phyloP scores from a whole-genome alignment of 345 rosid species.

The Populus ilicifolia region DNA sequence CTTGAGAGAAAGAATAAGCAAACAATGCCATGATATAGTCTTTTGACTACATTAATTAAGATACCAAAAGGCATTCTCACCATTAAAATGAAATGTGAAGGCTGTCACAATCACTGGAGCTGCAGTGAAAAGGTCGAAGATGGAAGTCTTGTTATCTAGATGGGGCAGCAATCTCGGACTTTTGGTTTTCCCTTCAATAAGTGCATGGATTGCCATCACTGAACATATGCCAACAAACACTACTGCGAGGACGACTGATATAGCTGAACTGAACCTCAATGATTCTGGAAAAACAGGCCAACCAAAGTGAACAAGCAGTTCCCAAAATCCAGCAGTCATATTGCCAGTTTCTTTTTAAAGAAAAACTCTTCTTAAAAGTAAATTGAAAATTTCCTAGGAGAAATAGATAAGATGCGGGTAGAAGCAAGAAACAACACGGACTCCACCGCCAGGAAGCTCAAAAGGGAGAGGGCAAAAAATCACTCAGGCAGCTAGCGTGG shows the following conservation, averaged over 20 bases:
- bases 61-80: conserved; percentile 22
- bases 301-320: conserved; percentile 1
- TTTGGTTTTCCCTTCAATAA: conserved; percentile 58
- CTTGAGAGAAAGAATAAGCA: background rate
- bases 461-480: no score
- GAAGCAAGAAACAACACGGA: no score
- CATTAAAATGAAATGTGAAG: conserved; percentile 90
- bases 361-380: background rate
- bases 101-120: conserved; percentile 90
- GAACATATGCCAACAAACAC: conserved; percentile 68
- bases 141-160: conserved; percentile 40
- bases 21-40: background rate
- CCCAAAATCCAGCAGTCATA: background rate
- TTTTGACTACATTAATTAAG: background rate
- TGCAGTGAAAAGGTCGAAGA: conserved; percentile 78
- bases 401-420: no score
- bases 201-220: conserved; percentile 55
- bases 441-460: no score
- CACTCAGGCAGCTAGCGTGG: no score
- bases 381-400: no score
- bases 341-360: conserved; percentile 18
- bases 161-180: conserved; percentile 60
- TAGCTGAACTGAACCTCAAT: conserved; percentile 54
- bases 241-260: conserved; percentile 64
- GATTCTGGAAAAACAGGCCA: conserved; percentile 44